These are phyloP conservation scores for Mimosa bimucronata DNA, from an alignment of 306 rosid species.

Conservation along the genomic window DNA sequence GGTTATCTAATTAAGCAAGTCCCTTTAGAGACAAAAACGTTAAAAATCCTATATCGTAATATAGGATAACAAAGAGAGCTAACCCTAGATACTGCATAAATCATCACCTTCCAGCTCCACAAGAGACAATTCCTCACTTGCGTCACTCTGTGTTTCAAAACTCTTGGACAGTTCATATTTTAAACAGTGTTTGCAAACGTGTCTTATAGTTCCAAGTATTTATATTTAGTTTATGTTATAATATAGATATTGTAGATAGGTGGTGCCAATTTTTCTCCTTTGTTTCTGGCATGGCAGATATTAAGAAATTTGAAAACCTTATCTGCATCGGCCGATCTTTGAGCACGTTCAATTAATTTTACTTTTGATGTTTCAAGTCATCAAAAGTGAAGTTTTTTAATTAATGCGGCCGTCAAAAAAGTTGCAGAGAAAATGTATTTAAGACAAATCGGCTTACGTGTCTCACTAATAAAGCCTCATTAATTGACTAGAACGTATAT, in stretches of 20 bases:
- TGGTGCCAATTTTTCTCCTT: constrained; percentile 24
- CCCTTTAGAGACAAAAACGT: neutral
- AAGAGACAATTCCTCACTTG: constrained; percentile 27
- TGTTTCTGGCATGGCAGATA: neutral
- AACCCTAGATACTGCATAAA: constrained; percentile 11
- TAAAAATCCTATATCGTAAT: neutral
- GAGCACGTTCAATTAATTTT: constrained; percentile 23
- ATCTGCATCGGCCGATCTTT: constrained; percentile 40
- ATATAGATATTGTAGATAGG: neutral
- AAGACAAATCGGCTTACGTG: constrained; percentile 45
- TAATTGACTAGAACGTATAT: constrained; percentile 32
- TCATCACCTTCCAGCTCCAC: constrained; percentile 6
- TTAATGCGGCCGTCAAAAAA: constrained; percentile 51
- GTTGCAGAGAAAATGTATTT: constrained; percentile 20
- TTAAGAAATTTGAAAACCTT: constrained; percentile 35
- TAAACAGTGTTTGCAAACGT: constrained; percentile 30
- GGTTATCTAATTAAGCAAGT: neutral
- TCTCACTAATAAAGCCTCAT: constrained; percentile 23
- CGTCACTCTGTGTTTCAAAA: constrained; percentile 35
- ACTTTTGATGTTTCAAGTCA: constrained; percentile 30
- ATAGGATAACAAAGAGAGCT: neutral
- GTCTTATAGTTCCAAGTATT: constrained; percentile 38
- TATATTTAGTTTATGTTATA: constrained; percentile 8
- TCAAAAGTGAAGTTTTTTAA: constrained; percentile 36
- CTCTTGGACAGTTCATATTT: constrained; percentile 31